Evolutionary conservation across 176 grass and related monocot species (phyloP).

Genomic region (Eragrostis nindensis): DNA sequence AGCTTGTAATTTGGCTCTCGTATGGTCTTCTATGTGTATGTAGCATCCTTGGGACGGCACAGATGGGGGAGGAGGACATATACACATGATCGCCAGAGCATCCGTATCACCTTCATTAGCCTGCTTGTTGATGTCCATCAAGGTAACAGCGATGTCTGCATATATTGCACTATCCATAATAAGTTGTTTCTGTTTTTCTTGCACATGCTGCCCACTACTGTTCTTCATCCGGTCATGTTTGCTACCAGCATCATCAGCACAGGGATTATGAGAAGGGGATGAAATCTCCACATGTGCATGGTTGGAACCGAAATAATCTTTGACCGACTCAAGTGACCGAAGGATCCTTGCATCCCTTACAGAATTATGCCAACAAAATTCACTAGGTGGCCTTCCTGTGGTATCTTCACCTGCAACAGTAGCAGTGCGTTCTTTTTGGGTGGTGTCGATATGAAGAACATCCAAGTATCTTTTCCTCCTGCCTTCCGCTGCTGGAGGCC

Average conservation of each 20-base stretch:
- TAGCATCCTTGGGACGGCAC: background rate
- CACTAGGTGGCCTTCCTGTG: rapidly evolving
- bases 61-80: background rate
- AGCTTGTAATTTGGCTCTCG: background rate
- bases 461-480: background rate
- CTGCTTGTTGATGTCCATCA: no score
- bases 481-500: background rate
- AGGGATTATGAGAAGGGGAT: background rate
- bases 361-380: background rate
- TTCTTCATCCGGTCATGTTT: background rate
- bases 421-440: background rate
- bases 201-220: background rate
- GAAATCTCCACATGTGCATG: background rate
- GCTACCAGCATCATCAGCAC: background rate
- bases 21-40: background rate
- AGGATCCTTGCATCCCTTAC: background rate
- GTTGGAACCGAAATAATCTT: background rate
- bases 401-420: background rate
- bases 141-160: no score
- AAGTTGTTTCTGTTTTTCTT: background rate
- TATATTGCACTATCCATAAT: no score
- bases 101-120: background rate
- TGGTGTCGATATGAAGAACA: background rate
- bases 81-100: background rate
- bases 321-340: background rate